Evolutionary conservation across 2,329 filamentous ascomycete genomes (phyloP), one percentile per base, ranked within the genome.

Genomic region (Xylaria digitata): DNA sequence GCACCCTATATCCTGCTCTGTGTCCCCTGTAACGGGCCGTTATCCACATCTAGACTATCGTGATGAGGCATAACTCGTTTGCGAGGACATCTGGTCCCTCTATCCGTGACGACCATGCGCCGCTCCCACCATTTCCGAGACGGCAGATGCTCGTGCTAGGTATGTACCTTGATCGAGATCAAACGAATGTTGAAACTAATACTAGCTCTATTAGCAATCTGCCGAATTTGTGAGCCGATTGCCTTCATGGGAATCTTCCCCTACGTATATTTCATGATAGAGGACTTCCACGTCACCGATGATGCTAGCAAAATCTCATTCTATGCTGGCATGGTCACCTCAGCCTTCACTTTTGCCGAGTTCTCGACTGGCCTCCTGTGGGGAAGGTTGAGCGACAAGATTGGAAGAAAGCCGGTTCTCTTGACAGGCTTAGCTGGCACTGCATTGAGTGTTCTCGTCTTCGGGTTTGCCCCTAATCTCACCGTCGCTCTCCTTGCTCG

Each of bases 201-300:
- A 67, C 43, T 30, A 19, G 46, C 9, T 55, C 58, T 61, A 71
- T 48, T 70, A 96, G 94, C 94, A 52, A 86, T 97, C 76, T 97
- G 94, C 82, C 91, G 96, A 77, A 95, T 99, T 83, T 97, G 94
- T 84, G 96, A 99, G 79, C 96, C 96, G 59, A 98, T 99, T 79
- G 96, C 96, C 6, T 98, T 99, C 85, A 98, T 97, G 93, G 97
- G 94, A 61, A 97, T 98, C 74, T 98, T 99, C 78, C 96, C 96
- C 1, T 99, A 98, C 80, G 94, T 97, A 74, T 98, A 97, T 83
- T 95, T 92, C 83, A 98, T 99, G 96, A 91, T 98, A 73, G 86
- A 94, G 75, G 93, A 94, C 68, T 98, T 98, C 81, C 85, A 92
- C 75, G 90, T 97, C 77, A 92, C 94, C 69, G 85, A 92, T 53